phyloP scores from a whole-genome alignment of 2,329 filamentous ascomycete species.

The Lachnellula suecica region DNA sequence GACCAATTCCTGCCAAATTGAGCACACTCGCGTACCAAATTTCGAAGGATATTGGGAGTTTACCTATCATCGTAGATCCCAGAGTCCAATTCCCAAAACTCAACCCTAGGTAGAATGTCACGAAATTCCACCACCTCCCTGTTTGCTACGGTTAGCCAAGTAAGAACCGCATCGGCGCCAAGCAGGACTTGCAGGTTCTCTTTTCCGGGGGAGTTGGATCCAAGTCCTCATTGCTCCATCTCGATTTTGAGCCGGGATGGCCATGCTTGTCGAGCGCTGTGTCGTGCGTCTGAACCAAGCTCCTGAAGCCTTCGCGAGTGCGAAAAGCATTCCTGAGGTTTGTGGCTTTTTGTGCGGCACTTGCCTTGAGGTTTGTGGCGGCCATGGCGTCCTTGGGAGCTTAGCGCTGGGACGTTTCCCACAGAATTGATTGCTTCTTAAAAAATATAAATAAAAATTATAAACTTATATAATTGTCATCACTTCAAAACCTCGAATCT shows the following conservation, averaged over 20 bases:
- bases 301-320: slow-evolving; percentile 18
- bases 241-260: slow-evolving; percentile 12
- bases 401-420: not conserved
- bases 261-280: slow-evolving; percentile 27
- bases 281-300: slow-evolving; percentile 22
- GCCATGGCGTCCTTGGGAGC: slow-evolving; percentile 14
- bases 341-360: slow-evolving; percentile 12
- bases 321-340: slow-evolving; percentile 23
- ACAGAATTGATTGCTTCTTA: not conserved
- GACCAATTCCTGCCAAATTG: not conserved
- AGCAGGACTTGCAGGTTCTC: slow-evolving; percentile 32
- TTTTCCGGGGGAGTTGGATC: slow-evolving; percentile 38
- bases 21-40: not conserved
- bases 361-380: slow-evolving; percentile 14
- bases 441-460: not conserved
- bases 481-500: not conserved
- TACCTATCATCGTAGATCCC: slow-evolving; percentile 39
- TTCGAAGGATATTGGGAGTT: not conserved
- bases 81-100: slow-evolving; percentile 44
- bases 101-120: slow-evolving; percentile 39
- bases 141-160: not conserved
- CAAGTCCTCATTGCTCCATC: slow-evolving; percentile 33
- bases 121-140: slow-evolving; percentile 39
- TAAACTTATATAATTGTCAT: slow-evolving; percentile 1
- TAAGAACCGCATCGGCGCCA: not conserved